Evolutionary conservation across 345 rosid species (phyloP), one percentile per base, ranked within the genome.

Genomic region (Lumnitzera littorea): DNA sequence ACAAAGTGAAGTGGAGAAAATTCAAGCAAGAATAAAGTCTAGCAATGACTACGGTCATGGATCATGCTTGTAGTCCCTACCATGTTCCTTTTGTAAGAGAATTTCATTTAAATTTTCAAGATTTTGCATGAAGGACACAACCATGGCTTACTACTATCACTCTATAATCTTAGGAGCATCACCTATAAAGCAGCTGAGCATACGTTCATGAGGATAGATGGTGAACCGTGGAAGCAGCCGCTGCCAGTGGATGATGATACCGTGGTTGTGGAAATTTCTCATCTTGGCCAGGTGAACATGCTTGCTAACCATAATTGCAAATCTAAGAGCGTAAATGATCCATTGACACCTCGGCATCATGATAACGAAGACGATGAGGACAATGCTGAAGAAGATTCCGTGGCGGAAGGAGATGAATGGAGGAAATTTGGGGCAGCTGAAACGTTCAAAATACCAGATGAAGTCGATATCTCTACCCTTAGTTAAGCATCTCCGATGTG

Each of bases 181-280:
- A 20, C 20, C 20, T 20, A 20, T 20, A 20, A 20, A 20, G 84
- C 80, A 11, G 75, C 91, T 11, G 85, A 84, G 29, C 83, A 78
- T 70, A 82, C 96, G 55, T 87, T 36, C 70, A 89, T 86, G 92
- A 86, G 98, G 72, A 82, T 85, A 51, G 98, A 91, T 36, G 98
- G 96, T 66, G 96, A 87, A 61, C 95, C 95, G 0, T 91, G 96
- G 95, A 89, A 83, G 82, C 96, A 91, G 68, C 92, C 89, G 4
- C 65, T 91, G 15, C 91, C 96, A 13, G 60, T 43, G 10, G 73
- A 86, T 20, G 95, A 86, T 55, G 88, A 86, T 63, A 84, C 96
- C 1, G 95, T 94, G 43, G 76, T 77, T 54, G 76, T 91, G 46
- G 96, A 88, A 68, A 91, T 89, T 48, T 89, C 96, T 66, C 96